These are phyloP conservation scores for Boletellus emodensis DNA, from an alignment of 768 basidiomycete species.

Conservation along the genomic window DNA sequence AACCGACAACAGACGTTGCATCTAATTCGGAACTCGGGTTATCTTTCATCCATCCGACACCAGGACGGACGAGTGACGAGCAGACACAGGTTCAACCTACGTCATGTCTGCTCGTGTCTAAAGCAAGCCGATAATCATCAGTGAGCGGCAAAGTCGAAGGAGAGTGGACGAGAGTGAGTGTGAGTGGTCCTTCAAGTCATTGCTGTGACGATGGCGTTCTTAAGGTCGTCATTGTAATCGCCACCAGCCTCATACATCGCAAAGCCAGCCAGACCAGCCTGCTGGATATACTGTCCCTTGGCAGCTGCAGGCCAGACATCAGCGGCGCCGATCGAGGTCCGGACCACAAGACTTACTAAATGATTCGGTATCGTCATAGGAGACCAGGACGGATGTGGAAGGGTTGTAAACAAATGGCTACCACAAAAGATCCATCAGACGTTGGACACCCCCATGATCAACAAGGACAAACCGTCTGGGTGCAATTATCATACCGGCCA, in stretches of 20 bases:
- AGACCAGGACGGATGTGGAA: constrained; percentile 50
- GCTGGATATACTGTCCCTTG: constrained; percentile 41
- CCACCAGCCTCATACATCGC: constrained; percentile 46
- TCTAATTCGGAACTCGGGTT: background rate
- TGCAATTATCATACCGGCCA: constrained; percentile 61
- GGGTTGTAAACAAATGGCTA: constrained; percentile 69
- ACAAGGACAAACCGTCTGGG: constrained; percentile 57
- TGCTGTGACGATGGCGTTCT: constrained; percentile 30
- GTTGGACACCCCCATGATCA: background rate
- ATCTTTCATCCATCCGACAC: constrained; percentile 10
- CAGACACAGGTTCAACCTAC: constrained; percentile 10
- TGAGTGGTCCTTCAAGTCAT: constrained; percentile 15
- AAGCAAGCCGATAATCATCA: constrained; percentile 23
- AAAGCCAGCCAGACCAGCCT: constrained; percentile 36
- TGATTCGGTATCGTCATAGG: constrained; percentile 62
- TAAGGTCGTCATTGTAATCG: constrained; percentile 36
- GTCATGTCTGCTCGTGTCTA: background rate
- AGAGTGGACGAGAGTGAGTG: constrained; percentile 3
- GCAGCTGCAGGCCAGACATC: constrained; percentile 26
- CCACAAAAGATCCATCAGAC: background rate
- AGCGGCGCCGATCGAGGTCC: background rate
- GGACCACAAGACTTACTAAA: constrained; percentile 39
- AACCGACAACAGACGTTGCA: background rate
- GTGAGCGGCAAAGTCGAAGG: constrained; percentile 8
- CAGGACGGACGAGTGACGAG: constrained; percentile 8